A percentile compares a stretch with the other conserved stretches of the same genome.
Evolutionary conservation across 1,139 yeast species (phyloP).

Genomic region (Taphrina deformans): DNA sequence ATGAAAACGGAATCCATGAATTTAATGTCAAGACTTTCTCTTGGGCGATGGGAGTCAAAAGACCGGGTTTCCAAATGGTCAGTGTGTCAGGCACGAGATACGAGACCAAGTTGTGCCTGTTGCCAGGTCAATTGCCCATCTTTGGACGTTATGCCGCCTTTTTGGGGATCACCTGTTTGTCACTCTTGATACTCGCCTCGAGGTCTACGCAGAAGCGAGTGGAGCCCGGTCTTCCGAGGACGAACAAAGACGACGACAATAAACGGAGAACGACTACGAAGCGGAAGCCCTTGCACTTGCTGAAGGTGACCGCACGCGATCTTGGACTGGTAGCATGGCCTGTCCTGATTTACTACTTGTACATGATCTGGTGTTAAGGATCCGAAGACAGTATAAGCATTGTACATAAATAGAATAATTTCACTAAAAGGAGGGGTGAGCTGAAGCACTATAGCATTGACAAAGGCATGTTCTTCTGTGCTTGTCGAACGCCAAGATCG

Average conservation of each 20-base stretch:
- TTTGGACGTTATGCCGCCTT: conserved; percentile 35
- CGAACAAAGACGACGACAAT: conserved; percentile 13
- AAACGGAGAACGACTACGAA: neutral
- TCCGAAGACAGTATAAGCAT: too few relatives aligned
- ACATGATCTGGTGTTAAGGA: conserved; percentile 24
- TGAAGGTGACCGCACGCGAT: neutral
- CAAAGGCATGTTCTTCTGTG: conserved; percentile 17
- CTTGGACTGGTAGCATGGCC: conserved; percentile 8
- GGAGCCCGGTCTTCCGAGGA: conserved; percentile 5
- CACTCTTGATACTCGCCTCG: neutral
- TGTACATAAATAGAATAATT: too few relatives aligned
- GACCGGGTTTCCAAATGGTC: conserved; percentile 82
- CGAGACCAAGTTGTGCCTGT: conserved; percentile 40
- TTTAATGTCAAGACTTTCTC: conserved; percentile 85
- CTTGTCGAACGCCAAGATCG: conserved; percentile 45
- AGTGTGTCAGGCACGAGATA: conserved; percentile 46
- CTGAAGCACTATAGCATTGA: neutral
- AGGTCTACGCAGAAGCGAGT: neutral
- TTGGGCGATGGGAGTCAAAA: conserved; percentile 84
- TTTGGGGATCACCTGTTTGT: neutral
- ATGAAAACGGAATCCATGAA: conserved; percentile 55
- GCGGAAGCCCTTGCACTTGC: neutral
- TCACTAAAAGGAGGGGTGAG: too few relatives aligned
- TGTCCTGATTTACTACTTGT: conserved; percentile 6
- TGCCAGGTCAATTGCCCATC: conserved; percentile 40